A percentile compares a stretch with the other conserved stretches of the same genome.
Conservation (phyloP, 2,329 filamentous ascomycete species). For the Mariannaea elegans region DNA sequence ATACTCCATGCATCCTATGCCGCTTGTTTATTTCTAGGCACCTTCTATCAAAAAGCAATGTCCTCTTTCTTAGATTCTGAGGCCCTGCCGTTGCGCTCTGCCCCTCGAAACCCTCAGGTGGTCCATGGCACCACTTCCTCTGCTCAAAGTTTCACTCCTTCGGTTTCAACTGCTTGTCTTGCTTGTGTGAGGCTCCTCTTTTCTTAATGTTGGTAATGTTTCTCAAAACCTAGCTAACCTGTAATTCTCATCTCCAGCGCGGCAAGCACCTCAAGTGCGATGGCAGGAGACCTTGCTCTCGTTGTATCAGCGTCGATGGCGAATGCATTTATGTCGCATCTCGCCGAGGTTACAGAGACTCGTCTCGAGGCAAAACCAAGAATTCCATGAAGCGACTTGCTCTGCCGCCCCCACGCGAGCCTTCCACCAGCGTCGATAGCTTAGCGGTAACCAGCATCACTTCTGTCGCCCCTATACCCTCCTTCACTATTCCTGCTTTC, state of each 20-base stretch:
- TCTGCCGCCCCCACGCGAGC: constrained; percentile 44
- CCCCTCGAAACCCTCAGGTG: too few species aligned
- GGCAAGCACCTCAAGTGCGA: constrained; percentile 80
- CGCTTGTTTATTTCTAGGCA: too few species aligned
- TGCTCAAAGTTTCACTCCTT: too few species aligned
- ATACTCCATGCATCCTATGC: too few species aligned
- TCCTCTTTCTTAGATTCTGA: too few species aligned
- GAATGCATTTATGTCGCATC: constrained; percentile 78
- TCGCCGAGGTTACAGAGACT: constrained; percentile 76
- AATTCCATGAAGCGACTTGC: constrained; percentile 56
- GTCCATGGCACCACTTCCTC: too few species aligned
- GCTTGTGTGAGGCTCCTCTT: constrained; percentile 56
- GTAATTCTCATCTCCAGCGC: constrained; percentile 49
- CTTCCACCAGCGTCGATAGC: constrained; percentile 29
- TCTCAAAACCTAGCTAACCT: background rate
- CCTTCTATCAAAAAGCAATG: too few species aligned
- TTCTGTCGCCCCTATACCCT: background rate
- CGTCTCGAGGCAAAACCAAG: constrained; percentile 41
- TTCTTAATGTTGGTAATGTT: background rate
- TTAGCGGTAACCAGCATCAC: constrained; percentile 43
- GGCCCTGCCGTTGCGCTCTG: too few species aligned
- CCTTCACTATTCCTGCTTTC: background rate
- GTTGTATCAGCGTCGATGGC: constrained; percentile 65
- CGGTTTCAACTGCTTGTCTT: constrained; percentile 59
- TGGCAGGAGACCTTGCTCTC: constrained; percentile 73